Base-by-base conservation (phyloP, 2,329 filamentous ascomycete species). In the Botrytis sinoallii region DNA sequence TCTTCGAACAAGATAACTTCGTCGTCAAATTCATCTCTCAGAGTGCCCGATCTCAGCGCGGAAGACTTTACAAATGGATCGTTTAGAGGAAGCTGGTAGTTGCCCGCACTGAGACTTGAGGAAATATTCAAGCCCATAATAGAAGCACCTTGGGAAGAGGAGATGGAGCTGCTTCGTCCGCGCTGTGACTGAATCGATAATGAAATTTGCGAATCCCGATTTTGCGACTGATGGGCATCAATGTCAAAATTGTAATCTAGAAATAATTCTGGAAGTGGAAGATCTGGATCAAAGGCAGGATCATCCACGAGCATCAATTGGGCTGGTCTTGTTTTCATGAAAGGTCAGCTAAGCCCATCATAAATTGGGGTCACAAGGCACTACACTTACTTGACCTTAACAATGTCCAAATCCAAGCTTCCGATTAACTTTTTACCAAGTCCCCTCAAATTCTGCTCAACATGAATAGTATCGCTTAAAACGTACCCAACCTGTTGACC, bases 401-500 rank as follows among this genome's bases (percentile, higher is more conserved):
- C 29, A 20, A 10, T 16, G 73, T 90, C 86, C 1, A 88, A 87
- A 81, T 97, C 93, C 40, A 94, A 85, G 32, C 88, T 32, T 25
- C 38, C 89, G 73, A 88, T 87, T 29, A 91, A 81, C 12, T 87
- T 83, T 69, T 86, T 89, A 75, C 93, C 85, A 80, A 94, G 88
- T 3, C 88, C 84, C 76, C 88, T 87, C 87, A 98, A 93, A 77
- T 89, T 89, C 75, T 90, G 88, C 77, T 93, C 91, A 77, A 88
- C 90, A 82, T 95, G 91, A 3, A 91, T 90, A 32, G 63, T 38
- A 80, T 98, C 96, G 4, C 88, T 87, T 65, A 98, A 89, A 38
- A 97, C 89, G 81, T 97, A 99, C 55, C 88, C 87, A 79, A 93
- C 97, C 83, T 99, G 95, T 81, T 97, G 93, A 40, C 89, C 87